Conservation (phyloP, 495 filamentous ascomycete species). For the Delitschia confertaspora region DNA sequence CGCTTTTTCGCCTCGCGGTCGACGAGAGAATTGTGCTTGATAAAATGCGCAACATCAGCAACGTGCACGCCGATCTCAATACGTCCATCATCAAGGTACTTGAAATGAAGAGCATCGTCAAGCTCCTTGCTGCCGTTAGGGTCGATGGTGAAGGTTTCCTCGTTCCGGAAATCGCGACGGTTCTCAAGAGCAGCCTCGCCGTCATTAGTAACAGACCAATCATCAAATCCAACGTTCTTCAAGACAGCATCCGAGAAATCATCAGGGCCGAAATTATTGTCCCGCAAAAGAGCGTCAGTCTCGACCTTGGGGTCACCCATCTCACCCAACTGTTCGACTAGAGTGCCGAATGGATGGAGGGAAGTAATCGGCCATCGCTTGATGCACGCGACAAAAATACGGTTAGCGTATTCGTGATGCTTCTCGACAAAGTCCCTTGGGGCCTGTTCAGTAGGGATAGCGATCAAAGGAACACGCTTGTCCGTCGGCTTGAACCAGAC, state of each 20-base stretch:
- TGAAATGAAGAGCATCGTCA: conserved; percentile 87
- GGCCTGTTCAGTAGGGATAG: conserved; percentile 95
- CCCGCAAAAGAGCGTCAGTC: conserved; percentile 90
- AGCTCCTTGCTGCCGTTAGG: conserved; percentile 74
- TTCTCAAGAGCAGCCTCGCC: conserved; percentile 62
- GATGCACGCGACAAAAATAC: conserved; percentile 97
- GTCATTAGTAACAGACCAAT: conserved; percentile 80
- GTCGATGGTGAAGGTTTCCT: conserved; percentile 87
- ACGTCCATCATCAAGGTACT: conserved; percentile 67
- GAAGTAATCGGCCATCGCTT: conserved; percentile 99
- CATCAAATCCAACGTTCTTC: conserved; percentile 82
- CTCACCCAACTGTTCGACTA: conserved; percentile 92
- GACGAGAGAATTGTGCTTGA: conserved; percentile 90
- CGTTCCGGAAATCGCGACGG: conserved; percentile 83
- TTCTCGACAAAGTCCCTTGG: conserved; percentile 97
- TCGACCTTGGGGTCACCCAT: conserved; percentile 96
- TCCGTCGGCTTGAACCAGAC: conserved; percentile 99
- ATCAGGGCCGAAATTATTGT: conserved; percentile 97
- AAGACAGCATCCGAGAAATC: conserved; percentile 95
- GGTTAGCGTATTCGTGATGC: conserved; percentile 92
- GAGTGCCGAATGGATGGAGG: conserved; percentile 92
- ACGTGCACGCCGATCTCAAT: conserved; percentile 95
- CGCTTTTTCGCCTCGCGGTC: conserved; percentile 98
- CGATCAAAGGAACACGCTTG: conserved; percentile 95
- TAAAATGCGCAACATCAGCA: conserved; percentile 90